These are phyloP conservation scores for Celoporthe dispersa DNA, from an alignment of 2,329 filamentous ascomycete species.

Conservation along the genomic window DNA sequence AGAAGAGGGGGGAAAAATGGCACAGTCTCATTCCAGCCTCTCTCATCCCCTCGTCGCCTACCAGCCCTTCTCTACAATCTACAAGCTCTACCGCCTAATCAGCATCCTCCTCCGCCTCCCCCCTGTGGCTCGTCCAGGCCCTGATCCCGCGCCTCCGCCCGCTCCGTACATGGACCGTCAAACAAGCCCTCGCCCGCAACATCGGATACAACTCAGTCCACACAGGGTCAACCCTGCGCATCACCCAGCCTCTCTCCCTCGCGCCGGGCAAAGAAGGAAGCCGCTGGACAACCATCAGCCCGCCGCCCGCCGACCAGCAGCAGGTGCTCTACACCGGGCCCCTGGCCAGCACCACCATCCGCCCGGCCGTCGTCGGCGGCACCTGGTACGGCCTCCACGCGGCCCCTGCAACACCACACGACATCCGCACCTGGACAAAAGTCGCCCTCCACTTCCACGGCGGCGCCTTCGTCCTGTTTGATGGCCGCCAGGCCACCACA, in stretches of 20 bases:
- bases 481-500: conserved; percentile 43
- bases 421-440: conserved; percentile 16
- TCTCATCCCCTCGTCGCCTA: conserved; percentile 26
- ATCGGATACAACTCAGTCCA: conserved; percentile 11
- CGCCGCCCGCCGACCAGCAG: conserved; percentile 44
- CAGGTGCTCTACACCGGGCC: conserved; percentile 28
- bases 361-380: conserved; percentile 30
- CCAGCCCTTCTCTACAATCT: conserved; percentile 28
- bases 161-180: conserved; percentile 25
- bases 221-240: conserved; percentile 14
- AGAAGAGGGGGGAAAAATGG: background rate
- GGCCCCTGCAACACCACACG: background rate
- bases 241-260: conserved; percentile 24
- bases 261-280: conserved; percentile 18
- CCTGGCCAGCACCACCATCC: conserved; percentile 16
- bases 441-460: conserved; percentile 54
- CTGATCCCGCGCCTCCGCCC: conserved; percentile 29
- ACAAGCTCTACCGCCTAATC: conserved; percentile 7
- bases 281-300: conserved; percentile 43
- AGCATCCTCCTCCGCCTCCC: conserved; percentile 26
- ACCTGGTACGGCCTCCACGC: conserved; percentile 34
- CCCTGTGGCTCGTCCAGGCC: conserved; percentile 22
- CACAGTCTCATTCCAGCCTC: background rate
- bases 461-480: conserved; percentile 51
- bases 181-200: conserved; percentile 24